Percentiles rank a stretch among this genome's conserved stretches.
Evolutionary conservation across 352 stramenopile genomes (phyloP).

Genomic region (Globisporangium okanoganense): DNA sequence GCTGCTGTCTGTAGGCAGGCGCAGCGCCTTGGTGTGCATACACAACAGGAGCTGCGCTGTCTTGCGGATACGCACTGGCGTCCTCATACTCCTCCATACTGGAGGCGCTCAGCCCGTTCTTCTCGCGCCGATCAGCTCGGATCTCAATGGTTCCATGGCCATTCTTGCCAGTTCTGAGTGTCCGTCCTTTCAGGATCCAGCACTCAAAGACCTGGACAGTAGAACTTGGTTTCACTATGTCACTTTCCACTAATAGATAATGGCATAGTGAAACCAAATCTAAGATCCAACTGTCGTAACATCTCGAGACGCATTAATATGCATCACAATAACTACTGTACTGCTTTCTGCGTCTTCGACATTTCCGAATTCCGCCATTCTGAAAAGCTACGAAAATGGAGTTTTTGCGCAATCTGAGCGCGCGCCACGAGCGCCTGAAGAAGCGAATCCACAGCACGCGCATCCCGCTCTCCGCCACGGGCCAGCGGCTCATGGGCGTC

Average conservation of each 20-base stretch:
- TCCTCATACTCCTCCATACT: neutral
- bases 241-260: neutral
- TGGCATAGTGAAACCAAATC: neutral
- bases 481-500: slow-evolving; percentile 79
- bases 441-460: slow-evolving; percentile 89
- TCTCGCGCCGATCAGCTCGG: neutral
- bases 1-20: neutral
- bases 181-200: neutral
- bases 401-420: slow-evolving; percentile 66
- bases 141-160: too few species aligned
- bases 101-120: too few species aligned
- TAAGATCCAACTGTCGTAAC: neutral
- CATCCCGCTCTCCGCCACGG: slow-evolving; percentile 87
- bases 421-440: slow-evolving; percentile 88
- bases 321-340: neutral
- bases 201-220: neutral
- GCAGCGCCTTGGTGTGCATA: neutral
- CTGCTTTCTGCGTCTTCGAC: too few species aligned
- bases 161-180: too few species aligned
- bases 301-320: neutral
- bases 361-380: neutral
- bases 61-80: neutral
- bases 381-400: slow-evolving; percentile 39
- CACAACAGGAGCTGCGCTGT: neutral
- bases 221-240: neutral